Conservation (phyloP, 257 asterid genomes). For the Nicotiana otophora region DNA sequence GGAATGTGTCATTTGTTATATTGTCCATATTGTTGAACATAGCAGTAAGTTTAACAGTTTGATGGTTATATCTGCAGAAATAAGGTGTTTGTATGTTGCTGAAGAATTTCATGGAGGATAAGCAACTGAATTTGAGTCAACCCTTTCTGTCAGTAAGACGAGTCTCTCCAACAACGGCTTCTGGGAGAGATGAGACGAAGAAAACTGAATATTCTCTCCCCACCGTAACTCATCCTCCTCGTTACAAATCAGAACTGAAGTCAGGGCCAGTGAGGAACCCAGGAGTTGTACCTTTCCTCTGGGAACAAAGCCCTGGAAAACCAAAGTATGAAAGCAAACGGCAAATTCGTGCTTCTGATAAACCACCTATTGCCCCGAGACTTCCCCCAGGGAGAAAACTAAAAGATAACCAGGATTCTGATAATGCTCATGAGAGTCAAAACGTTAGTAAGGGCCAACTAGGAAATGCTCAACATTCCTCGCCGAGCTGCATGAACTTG, state of each 20-base stretch:
- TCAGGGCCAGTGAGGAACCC: conserved; percentile 73
- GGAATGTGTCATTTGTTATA: neutral
- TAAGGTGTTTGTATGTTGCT: conserved; percentile 21
- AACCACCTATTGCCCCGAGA: conserved; percentile 48
- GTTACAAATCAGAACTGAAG: conserved; percentile 50
- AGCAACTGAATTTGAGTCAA: conserved; percentile 40
- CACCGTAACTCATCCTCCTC: conserved; percentile 30
- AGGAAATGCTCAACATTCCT: neutral
- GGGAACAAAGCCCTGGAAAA: conserved; percentile 79
- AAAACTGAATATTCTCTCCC: conserved; percentile 16
- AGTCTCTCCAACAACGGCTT: conserved; percentile 16
- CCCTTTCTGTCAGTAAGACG: conserved; percentile 52
- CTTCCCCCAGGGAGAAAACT: conserved; percentile 59
- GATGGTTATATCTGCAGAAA: conserved; percentile 14
- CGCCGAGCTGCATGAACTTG: conserved; percentile 3
- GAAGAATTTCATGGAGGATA: conserved; percentile 46
- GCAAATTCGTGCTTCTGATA: conserved; percentile 5
- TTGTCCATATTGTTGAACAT: neutral
- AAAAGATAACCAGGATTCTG: conserved; percentile 29
- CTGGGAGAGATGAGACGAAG: conserved; percentile 20
- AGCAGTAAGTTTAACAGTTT: neutral
- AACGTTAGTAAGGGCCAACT: conserved; percentile 16
- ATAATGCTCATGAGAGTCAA: conserved; percentile 9
- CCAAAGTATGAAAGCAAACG: conserved; percentile 43
- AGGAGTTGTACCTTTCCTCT: conserved; percentile 65